phyloP scores from a whole-genome alignment of 257 asterid genomes.

The Jasminum sambac region DNA sequence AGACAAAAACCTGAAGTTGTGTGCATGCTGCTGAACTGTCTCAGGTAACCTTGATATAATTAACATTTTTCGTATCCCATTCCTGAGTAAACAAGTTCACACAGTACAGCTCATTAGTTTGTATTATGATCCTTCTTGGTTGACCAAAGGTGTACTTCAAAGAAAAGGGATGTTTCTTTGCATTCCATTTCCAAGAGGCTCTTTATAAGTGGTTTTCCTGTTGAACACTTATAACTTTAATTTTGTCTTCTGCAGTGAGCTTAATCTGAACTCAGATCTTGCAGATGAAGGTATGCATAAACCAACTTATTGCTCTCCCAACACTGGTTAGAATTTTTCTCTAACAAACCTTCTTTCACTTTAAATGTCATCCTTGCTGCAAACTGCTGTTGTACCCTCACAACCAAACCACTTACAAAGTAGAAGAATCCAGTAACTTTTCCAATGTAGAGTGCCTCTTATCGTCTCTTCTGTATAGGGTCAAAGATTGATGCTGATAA shows the following conservation, averaged over 20 bases:
- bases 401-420: constrained; percentile 5
- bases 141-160: neutral
- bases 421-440: neutral
- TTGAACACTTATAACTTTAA: constrained; percentile 11
- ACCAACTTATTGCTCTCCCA: constrained; percentile 20
- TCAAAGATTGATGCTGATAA: constrained; percentile 49
- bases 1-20: constrained; percentile 63
- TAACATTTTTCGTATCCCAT: neutral
- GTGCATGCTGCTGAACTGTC: constrained; percentile 76
- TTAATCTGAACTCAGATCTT: constrained; percentile 40
- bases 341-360: constrained; percentile 9
- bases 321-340: constrained; percentile 9
- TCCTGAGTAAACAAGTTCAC: constrained; percentile 10
- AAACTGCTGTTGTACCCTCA: neutral
- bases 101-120: neutral
- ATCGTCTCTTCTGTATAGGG: constrained; percentile 42
- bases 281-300: constrained; percentile 51
- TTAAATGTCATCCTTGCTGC: neutral
- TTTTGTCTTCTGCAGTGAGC: constrained; percentile 54
- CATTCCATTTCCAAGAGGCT: constrained; percentile 2
- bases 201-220: constrained; percentile 1
- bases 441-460: constrained; percentile 18
- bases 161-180: neutral
- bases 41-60: constrained; percentile 50
- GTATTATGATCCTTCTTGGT: neutral